Conservation (phyloP, 805 yeast species). For the Groenewaldozyma tartarivorans region DNA sequence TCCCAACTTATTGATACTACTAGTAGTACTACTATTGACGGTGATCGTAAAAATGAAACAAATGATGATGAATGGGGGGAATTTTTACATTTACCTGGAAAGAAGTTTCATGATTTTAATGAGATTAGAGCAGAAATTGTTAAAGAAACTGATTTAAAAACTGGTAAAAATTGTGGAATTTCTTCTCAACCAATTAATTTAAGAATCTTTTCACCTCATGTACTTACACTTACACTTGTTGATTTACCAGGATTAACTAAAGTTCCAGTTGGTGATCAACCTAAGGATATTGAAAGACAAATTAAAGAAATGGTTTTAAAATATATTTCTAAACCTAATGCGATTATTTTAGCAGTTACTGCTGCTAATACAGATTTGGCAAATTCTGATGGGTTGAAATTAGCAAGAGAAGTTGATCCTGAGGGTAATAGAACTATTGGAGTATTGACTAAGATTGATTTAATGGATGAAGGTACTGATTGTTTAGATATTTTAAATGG, state of each 20-base stretch:
- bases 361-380: conserved; percentile 97
- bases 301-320: conserved; percentile 89
- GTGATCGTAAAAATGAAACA: conserved; percentile 3
- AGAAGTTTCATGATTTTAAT: conserved; percentile 77
- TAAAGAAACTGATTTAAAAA: conserved; percentile 78
- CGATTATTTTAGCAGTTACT: conserved; percentile 87
- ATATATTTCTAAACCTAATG: conserved; percentile 90
- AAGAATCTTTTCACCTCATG: conserved; percentile 89
- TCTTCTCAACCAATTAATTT: conserved; percentile 88
- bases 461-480: conserved; percentile 97
- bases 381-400: conserved; percentile 88
- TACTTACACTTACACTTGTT: conserved; percentile 84
- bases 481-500: conserved; percentile 94
- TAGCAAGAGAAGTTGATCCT: conserved; percentile 97
- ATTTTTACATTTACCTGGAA: conserved; percentile 83
- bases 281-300: conserved; percentile 90
- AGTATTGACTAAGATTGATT: conserved; percentile 89
- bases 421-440: conserved; percentile 95
- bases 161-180: conserved; percentile 70
- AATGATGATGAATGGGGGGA: conserved; percentile 87
- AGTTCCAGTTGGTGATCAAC: conserved; percentile 99
- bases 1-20: not conserved
- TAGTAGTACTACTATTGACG: conserved; percentile 33
- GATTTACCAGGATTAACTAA: conserved; percentile 97
- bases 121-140: conserved; percentile 87